Percentiles rank a stretch among this genome's conserved stretches.
These are phyloP conservation scores for Opeltia flavorubescens DNA, from an alignment of 495 filamentous ascomycete species.

Conservation along the genomic window DNA sequence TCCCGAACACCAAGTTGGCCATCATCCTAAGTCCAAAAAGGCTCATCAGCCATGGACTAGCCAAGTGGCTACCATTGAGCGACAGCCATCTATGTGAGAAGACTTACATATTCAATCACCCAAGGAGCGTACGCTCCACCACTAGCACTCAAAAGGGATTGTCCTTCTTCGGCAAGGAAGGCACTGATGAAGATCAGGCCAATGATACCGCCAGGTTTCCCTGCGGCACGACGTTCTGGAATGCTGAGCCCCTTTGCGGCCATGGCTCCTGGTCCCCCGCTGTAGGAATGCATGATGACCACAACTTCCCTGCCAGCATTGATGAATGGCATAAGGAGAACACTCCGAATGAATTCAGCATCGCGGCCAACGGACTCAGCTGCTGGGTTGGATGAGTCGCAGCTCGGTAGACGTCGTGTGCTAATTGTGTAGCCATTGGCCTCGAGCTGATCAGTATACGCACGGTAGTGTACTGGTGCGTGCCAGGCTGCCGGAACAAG, in stretches of 20 bases:
- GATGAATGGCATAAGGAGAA: slow-evolving; percentile 15
- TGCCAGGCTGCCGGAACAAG: slow-evolving; percentile 37
- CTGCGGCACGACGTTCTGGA: slow-evolving; percentile 18
- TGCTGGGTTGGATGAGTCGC: slow-evolving; percentile 26
- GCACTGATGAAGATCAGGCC: slow-evolving; percentile 31
- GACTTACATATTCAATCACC: slow-evolving; percentile 18
- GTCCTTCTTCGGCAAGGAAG: slow-evolving; percentile 24
- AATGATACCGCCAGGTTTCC: slow-evolving; percentile 29
- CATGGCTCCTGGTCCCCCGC: slow-evolving; percentile 34
- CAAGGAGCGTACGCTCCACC: slow-evolving; percentile 19
- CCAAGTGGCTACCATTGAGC: not conserved
- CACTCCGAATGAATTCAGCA: slow-evolving; percentile 16
- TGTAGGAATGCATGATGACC: slow-evolving; percentile 35
- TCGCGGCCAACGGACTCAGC: slow-evolving; percentile 23
- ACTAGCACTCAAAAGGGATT: slow-evolving; percentile 24
- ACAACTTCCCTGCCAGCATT: slow-evolving; percentile 31
- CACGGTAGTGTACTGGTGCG: slow-evolving; percentile 21
- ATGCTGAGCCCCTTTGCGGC: slow-evolving; percentile 34
- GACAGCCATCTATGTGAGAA: not conserved
- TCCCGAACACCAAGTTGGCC: slow-evolving; percentile 16
- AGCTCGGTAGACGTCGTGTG: slow-evolving; percentile 28
- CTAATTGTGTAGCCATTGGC: slow-evolving; percentile 22
- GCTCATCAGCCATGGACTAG: not conserved
- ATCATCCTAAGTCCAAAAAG: slow-evolving; percentile 15
- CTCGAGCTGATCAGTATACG: slow-evolving; percentile 21